Base-by-base conservation (phyloP, 257 asterid genomes). In the Ajuga chamaepitys region DNA sequence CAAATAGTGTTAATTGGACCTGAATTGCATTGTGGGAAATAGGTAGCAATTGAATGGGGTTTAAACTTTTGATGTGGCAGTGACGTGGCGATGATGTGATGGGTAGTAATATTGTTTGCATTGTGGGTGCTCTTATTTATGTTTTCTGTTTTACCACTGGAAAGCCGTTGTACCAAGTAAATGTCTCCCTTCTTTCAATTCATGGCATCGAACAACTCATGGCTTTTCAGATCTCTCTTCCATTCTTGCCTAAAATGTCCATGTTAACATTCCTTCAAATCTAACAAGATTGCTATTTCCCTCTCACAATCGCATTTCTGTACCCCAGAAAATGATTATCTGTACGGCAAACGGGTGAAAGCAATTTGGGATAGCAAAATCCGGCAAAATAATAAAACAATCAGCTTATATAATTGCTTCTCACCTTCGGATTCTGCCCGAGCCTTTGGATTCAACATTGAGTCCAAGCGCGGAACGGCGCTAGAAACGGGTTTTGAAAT, bases 391-490 rank as follows among this genome's bases (percentile, higher is more conserved):
- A 4, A n/a, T 78, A 69, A 58, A 86, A 30, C 64, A 84, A 64
- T 85, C 97, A 5, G 95, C 95, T 18, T 83, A 53, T 64, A 62
- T 68, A 38, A 70, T 91, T 57, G 96, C 98, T 1, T 86, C 94
- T 9, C 84, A 74, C 45, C 72, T 88, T 51, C 76, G 78, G 72
- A 28, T 91, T 45, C 38, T 91, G 0, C 97, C 96, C 4, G 96
- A 80, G 78, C 95, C 96, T 9, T 35, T 88, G n/a, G 93, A 77
- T 4, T 59, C 68, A 0, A 4, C 88, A 51, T 26, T 91, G 51
- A 68, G 83, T 75, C 45, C 81, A 78, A 14, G 78, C 73, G 13
- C 88, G 93, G 1, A 71, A 69, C 59, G 89, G 87, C 12, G 86
- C 87, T 2, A 75, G 89, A 1, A 72, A 76, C 25, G 86, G 92